Evolutionary conservation across 106 monocot species (phyloP), one percentile per base, ranked within the genome.

Genomic region (Dendrobium huoshanense): DNA sequence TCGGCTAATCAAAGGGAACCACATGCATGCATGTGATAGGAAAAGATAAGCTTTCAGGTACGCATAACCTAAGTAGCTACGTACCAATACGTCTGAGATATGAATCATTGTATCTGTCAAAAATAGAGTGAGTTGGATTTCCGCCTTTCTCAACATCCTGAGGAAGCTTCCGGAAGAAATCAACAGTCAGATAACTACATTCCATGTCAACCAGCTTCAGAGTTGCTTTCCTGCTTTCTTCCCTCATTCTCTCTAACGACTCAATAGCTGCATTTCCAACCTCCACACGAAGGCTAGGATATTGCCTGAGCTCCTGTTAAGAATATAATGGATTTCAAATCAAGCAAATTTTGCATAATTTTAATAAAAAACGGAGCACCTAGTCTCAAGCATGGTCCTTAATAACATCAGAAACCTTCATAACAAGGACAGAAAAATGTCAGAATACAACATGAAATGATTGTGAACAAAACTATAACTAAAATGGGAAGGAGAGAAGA

Each of bases 181-280:
- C 95, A 7, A 92, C 95, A 9, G 95, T 95, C 27, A 95, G 72
- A 67, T 95, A 95, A 31, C 92, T 80, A 4, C 92, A 45, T 51
- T 95, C 95, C 95, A 92, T 92, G 59, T 95, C 95, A 42, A 95
- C 95, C 20, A 95, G 79, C n/a, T 92, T 81, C 16, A 92, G 54
- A 44, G 90, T 73, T 43, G 95, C 92, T 87, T 95, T 95, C 19
- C 78, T 79, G 65, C 95, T 74, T 54, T 95, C 95, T n/a, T 92
- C 95, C 68, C 92, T 88, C 55, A 95, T 92, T 75, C 84, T 88
- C 73, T 92, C 95, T 51, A 95, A 75, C 9, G 95, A 83, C 41
- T 88, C 79, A 77, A 87, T 90, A 27, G 85, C 78, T 5, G 95
- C 92, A 84, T 90, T 87, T 54, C 90, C 95, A 61, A 95, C 78